These are phyloP conservation scores for Bremia lactucae DNA, from an alignment of 352 stramenopile genomes.

Conservation along the genomic window DNA sequence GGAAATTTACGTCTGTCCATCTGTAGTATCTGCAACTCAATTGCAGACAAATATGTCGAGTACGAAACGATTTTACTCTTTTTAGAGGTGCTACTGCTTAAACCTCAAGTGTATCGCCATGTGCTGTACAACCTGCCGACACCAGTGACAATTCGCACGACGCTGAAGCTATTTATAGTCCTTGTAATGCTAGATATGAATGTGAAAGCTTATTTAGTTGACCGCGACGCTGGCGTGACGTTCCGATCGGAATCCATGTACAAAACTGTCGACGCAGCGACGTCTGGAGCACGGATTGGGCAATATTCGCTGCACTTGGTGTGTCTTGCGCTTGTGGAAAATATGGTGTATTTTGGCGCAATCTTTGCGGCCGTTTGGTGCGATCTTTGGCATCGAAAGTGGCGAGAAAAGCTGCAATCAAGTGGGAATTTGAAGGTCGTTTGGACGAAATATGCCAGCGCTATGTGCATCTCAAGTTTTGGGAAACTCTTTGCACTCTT, in stretches of 20 bases:
- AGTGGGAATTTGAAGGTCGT: constrained; percentile 2
- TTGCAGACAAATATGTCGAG: constrained; percentile 85
- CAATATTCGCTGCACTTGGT: constrained; percentile 76
- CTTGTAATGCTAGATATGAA: constrained; percentile 83
- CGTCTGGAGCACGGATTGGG: constrained; percentile 50
- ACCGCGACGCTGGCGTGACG: constrained; percentile 45
- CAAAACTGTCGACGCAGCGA: constrained; percentile 10
- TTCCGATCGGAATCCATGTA: constrained; percentile 57
- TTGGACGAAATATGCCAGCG: constrained; percentile 36
- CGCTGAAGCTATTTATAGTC: constrained; percentile 69
- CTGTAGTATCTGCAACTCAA: constrained; percentile 51
- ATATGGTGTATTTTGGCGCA: constrained; percentile 44
- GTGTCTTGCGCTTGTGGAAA: constrained; percentile 58
- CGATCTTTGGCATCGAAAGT: constrained; percentile 44
- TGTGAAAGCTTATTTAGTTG: constrained; percentile 73
- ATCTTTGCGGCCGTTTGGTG: constrained; percentile 38
- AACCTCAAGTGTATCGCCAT: constrained; percentile 79
- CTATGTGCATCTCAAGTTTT: constrained; percentile 75
- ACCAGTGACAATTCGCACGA: constrained; percentile 33
- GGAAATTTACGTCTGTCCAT: constrained; percentile 75
- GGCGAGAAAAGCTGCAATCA: constrained; percentile 26
- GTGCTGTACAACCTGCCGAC: constrained; percentile 66
- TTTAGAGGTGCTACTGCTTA: constrained; percentile 78
- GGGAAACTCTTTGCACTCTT: constrained; percentile 76
- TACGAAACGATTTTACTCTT: constrained; percentile 79